These are phyloP conservation scores for Pseudogymnoascus sp. DNA, from an alignment of 2,329 filamentous ascomycete species.

Conservation along the genomic window DNA sequence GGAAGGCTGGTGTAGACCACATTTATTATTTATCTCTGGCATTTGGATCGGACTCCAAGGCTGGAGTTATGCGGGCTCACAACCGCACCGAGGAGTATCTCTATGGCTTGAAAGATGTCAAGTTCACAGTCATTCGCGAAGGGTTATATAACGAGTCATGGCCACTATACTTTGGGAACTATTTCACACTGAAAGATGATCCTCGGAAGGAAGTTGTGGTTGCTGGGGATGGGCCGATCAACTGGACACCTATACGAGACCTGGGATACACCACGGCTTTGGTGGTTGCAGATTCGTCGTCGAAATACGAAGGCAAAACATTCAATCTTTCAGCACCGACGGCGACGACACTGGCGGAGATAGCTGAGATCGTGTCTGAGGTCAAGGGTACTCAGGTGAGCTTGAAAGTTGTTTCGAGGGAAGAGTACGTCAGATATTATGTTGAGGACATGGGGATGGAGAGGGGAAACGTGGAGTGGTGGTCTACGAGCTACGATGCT, in stretches of 20 bases:
- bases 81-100: slow-evolving; percentile 23
- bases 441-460: slow-evolving; percentile 18
- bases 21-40: slow-evolving; percentile 32
- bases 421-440: slow-evolving; percentile 23
- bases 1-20: slow-evolving; percentile 30
- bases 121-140: slow-evolving; percentile 24
- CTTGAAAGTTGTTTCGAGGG: slow-evolving; percentile 19
- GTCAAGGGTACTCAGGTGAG: slow-evolving; percentile 16
- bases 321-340: slow-evolving; percentile 19
- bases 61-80: slow-evolving; percentile 23
- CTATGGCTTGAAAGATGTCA: slow-evolving; percentile 7
- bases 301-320: slow-evolving; percentile 19
- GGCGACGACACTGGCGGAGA: slow-evolving; percentile 18
- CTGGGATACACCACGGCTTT: slow-evolving; percentile 23
- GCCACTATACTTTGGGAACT: slow-evolving; percentile 25
- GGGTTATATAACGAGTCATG: slow-evolving; percentile 27
- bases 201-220: slow-evolving; percentile 23
- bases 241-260: slow-evolving; percentile 25
- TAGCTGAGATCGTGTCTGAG: slow-evolving; percentile 19
- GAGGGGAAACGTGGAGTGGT: slow-evolving; percentile 22
- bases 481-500: slow-evolving; percentile 21
- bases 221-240: slow-evolving; percentile 24
- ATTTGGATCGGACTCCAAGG: slow-evolving; percentile 16
- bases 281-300: slow-evolving; percentile 18
- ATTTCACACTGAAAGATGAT: slow-evolving; percentile 17